These are phyloP conservation scores for Limtongia smithiae DNA, from an alignment of 805 yeast genomes.

Conservation along the genomic window DNA sequence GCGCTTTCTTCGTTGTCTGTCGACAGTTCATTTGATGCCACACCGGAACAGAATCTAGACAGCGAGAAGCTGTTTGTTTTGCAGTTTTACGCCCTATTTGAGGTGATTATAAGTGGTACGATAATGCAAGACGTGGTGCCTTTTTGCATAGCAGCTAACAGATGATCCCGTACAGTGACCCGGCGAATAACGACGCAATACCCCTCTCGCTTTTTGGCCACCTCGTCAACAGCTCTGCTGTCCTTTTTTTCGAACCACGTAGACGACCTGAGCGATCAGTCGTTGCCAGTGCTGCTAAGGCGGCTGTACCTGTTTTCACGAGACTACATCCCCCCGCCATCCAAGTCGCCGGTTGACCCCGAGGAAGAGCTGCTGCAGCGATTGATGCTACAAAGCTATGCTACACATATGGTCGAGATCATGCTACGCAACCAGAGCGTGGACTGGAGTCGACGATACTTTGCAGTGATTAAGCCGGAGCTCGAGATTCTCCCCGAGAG, in stretches of 20 bases:
- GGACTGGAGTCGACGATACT: constrained; percentile 36
- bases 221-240: constrained; percentile 59
- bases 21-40: constrained; percentile 29
- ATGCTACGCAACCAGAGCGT: constrained; percentile 36
- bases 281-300: constrained; percentile 49
- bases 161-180: too few relatives aligned
- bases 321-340: constrained; percentile 48
- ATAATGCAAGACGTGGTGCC: background rate
- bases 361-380: constrained; percentile 52
- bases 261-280: constrained; percentile 34
- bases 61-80: constrained; percentile 43
- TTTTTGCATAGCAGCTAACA: background rate
- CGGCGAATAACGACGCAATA: constrained; percentile 61
- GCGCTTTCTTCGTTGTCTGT: constrained; percentile 45
- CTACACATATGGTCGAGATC: constrained; percentile 51
- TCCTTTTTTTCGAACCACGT: constrained; percentile 49
- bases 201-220: constrained; percentile 76
- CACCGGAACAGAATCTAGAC: constrained; percentile 24
- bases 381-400: constrained; percentile 57
- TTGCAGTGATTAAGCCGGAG: constrained; percentile 36
- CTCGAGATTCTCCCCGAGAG: constrained; percentile 32
- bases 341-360: constrained; percentile 43
- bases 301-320: constrained; percentile 57
- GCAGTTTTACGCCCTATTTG: constrained; percentile 63
- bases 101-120: constrained; percentile 49